phyloP scores from a whole-genome alignment of 2,329 filamentous ascomycete genomes.

The Botrytis fabae region DNA sequence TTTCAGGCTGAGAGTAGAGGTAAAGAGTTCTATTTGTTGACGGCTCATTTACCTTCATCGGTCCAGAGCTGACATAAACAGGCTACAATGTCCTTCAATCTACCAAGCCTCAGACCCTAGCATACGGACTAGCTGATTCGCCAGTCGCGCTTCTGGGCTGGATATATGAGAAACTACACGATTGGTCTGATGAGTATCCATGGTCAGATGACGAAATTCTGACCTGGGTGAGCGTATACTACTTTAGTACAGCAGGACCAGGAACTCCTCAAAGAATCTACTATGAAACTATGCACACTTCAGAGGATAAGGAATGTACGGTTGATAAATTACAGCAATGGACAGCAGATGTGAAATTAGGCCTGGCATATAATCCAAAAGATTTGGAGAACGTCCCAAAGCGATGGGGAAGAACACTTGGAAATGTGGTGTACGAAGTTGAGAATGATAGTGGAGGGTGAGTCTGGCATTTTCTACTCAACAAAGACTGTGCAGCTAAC shows the following conservation, averaged over 20 bases:
- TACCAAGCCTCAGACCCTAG: constrained; percentile 72
- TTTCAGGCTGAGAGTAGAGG: constrained; percentile 52
- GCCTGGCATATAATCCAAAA: neutral
- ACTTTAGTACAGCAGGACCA: constrained; percentile 48
- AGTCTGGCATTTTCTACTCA: no score
- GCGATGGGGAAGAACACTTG: neutral
- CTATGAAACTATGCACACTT: neutral
- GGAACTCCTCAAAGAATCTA: neutral
- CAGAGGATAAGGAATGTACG: neutral
- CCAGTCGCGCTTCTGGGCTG: constrained; percentile 72
- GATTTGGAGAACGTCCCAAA: neutral
- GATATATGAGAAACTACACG: constrained; percentile 79
- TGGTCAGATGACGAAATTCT: constrained; percentile 78
- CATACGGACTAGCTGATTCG: constrained; percentile 63
- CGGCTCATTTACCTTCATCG: accelerated
- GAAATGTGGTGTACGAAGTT: neutral
- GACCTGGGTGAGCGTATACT: constrained; percentile 69
- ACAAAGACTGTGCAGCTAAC: no score
- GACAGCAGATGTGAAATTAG: neutral
- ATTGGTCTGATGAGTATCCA: constrained; percentile 71
- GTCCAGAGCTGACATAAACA: constrained; percentile 27
- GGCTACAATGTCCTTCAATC: constrained; percentile 61
- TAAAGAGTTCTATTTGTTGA: accelerated
- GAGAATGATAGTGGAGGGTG: neutral
- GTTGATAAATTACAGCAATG: neutral